Percentiles rank a stretch among this genome's conserved stretches.
Conservation (phyloP, 2,329 filamentous ascomycete species). For the Trichoderma aggressivum region DNA sequence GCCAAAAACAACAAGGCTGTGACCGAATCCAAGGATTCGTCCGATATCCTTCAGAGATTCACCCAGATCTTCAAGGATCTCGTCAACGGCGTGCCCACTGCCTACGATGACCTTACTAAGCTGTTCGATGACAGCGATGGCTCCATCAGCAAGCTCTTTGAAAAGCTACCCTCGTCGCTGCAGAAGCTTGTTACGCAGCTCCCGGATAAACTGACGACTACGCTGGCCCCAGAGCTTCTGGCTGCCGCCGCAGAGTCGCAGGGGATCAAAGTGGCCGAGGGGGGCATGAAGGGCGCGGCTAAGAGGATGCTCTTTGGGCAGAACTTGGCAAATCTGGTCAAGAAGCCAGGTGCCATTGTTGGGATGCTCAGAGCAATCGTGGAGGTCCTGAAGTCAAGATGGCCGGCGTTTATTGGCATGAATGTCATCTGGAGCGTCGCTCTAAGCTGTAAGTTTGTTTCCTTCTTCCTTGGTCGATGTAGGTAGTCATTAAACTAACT, state of each 20-base stretch:
- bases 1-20: conserved; percentile 84
- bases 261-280: conserved; percentile 56
- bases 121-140: conserved; percentile 61
- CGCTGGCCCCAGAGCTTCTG: conserved; percentile 75
- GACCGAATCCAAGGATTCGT: conserved; percentile 77
- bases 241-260: conserved; percentile 75
- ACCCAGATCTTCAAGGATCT: conserved; percentile 89
- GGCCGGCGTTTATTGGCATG: conserved; percentile 86
- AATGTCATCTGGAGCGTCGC: conserved; percentile 90
- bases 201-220: conserved; percentile 74
- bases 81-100: conserved; percentile 87
- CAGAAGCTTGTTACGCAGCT: conserved; percentile 83
- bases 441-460: conserved; percentile 65
- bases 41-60: conserved; percentile 78
- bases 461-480: not conserved
- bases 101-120: conserved; percentile 77
- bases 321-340: conserved; percentile 73
- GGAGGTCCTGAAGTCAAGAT: conserved; percentile 79
- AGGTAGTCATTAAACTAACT: not conserved
- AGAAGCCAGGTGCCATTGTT: conserved; percentile 81
- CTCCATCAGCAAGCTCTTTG: conserved; percentile 56
- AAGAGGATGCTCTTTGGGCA: conserved; percentile 67
- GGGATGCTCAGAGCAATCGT: conserved; percentile 87
- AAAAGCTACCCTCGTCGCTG: conserved; percentile 71
- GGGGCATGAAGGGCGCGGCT: conserved; percentile 58